phyloP scores from a whole-genome alignment of 345 rosid species.

The Aegle marmelos region DNA sequence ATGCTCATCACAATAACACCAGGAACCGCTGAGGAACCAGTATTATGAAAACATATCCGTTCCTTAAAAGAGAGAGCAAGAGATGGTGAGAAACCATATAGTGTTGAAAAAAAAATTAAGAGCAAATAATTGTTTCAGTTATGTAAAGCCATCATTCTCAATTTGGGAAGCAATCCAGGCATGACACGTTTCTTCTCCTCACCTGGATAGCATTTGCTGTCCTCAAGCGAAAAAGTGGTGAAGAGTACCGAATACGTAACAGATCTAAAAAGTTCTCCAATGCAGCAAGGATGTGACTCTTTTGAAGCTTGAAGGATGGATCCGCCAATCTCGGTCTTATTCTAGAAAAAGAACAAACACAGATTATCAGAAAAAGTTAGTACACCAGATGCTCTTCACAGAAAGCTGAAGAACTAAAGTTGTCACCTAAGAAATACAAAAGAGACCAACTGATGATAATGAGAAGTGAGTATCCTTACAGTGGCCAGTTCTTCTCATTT shows the following conservation, averaged over 20 bases:
- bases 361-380: slow-evolving; percentile 1
- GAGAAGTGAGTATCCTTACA: slow-evolving; percentile 47
- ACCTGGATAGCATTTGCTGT: slow-evolving; percentile 85
- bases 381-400: neutral
- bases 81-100: slow-evolving; percentile 1
- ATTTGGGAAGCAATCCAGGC: neutral
- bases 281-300: slow-evolving; percentile 65
- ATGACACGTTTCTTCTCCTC: slow-evolving; percentile 4
- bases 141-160: neutral
- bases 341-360: slow-evolving; percentile 31
- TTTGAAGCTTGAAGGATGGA: slow-evolving; percentile 84
- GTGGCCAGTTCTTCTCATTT: slow-evolving; percentile 75
- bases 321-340: slow-evolving; percentile 85
- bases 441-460: neutral
- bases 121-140: neutral
- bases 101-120: neutral
- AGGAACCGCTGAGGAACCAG: slow-evolving; percentile 65
- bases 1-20: slow-evolving; percentile 87
- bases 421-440: neutral
- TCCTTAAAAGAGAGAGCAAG: slow-evolving; percentile 28
- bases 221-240: slow-evolving; percentile 78
- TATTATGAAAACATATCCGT: slow-evolving; percentile 71
- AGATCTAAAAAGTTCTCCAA: slow-evolving; percentile 62
- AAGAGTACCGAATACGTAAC: slow-evolving; percentile 79
- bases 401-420: neutral